Evolutionary conservation across 1,139 yeast species (phyloP).

Genomic region (Blastobotrys niveus): DNA sequence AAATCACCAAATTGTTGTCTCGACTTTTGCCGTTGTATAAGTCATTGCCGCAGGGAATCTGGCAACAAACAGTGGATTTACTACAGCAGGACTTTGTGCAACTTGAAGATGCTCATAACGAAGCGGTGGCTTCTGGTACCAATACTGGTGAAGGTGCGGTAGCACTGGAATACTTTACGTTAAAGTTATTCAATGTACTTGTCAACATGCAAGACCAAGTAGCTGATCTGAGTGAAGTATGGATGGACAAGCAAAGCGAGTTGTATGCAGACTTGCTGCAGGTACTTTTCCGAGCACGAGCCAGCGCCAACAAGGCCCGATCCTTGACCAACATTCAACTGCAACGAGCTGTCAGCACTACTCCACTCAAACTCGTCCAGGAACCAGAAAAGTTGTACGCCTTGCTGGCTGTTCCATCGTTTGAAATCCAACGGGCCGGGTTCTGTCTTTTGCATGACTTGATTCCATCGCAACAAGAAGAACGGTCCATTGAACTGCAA

Average conservation of each 20-base stretch:
- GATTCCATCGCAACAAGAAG: conserved; percentile 40
- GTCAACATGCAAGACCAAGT: conserved; percentile 28
- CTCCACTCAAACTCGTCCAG: conserved; percentile 25
- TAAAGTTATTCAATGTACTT: conserved; percentile 41
- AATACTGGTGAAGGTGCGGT: no score
- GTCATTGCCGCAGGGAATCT: conserved; percentile 23
- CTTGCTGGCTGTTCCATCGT: conserved; percentile 25
- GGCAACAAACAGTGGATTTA: conserved; percentile 23
- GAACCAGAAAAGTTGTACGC: conserved; percentile 34
- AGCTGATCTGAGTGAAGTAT: conserved; percentile 30
- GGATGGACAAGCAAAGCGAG: conserved; percentile 34
- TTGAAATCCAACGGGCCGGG: conserved; percentile 40
- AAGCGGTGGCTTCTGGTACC: background rate
- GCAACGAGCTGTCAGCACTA: conserved; percentile 18
- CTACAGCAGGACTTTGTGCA: conserved; percentile 32
- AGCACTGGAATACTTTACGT: conserved; percentile 45
- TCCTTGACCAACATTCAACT: conserved; percentile 17
- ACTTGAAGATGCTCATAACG: conserved; percentile 25
- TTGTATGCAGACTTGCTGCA: conserved; percentile 39
- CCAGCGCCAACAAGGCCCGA: conserved; percentile 16
- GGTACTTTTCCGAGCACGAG: conserved; percentile 15
- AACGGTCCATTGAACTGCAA: conserved; percentile 30
- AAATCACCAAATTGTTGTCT: conserved; percentile 45
- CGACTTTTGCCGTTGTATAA: conserved; percentile 37
- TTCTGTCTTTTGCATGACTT: conserved; percentile 37